Percentiles rank a stretch among this genome's conserved stretches.
Conservation (phyloP, 306 rosid genomes). For the Castanea sativa region DNA sequence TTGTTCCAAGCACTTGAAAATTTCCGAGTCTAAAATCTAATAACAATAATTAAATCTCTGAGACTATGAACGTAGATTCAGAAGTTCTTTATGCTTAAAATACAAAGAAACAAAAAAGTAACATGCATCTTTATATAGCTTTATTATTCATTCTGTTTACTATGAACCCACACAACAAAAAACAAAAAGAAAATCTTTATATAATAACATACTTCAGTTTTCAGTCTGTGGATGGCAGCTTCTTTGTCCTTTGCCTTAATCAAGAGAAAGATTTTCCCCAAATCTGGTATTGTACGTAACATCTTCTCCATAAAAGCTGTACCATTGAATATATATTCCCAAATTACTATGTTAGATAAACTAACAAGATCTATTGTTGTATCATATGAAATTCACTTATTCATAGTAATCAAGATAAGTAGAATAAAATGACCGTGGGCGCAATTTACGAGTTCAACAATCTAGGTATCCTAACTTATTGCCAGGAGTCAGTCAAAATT, state of each 20-base stretch:
- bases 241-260: constrained; percentile 54
- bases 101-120: no score
- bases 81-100: not conserved
- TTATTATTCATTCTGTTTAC: no score
- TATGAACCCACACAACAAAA: no score
- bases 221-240: constrained; percentile 45
- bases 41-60: not conserved
- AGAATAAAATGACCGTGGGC: no score
- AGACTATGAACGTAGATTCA: not conserved
- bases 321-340: not conserved
- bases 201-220: constrained; percentile 37
- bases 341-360: not conserved
- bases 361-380: not conserved
- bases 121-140: no score
- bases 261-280: constrained; percentile 50
- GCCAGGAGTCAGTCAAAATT: no score
- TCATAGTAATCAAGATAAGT: no score
- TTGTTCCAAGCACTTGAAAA: constrained; percentile 40
- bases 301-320: constrained; percentile 59
- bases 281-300: constrained; percentile 44
- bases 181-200: no score
- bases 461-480: no score
- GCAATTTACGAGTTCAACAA: no score
- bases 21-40: constrained; percentile 42
- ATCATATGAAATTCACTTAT: no score